These are phyloP conservation scores for Cystobasidium pallidum DNA, from an alignment of 1,284 basidiomycete species.

Conservation along the genomic window DNA sequence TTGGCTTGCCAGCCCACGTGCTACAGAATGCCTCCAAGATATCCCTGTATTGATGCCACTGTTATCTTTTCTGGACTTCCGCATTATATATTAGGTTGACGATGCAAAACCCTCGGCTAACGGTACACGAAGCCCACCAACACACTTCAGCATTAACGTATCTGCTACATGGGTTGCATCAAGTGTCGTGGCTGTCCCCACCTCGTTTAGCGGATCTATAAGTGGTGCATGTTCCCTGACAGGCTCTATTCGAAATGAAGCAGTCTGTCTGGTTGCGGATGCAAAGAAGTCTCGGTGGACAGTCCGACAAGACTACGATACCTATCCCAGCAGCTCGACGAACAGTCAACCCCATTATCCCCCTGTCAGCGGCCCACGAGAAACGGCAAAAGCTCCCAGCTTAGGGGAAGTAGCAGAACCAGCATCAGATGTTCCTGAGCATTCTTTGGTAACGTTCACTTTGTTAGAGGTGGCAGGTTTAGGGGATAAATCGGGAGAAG, in stretches of 20 bases:
- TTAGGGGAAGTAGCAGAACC: neutral
- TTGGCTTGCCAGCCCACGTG: neutral
- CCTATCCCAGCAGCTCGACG: neutral
- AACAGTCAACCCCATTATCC: slow-evolving; percentile 1
- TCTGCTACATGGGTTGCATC: neutral
- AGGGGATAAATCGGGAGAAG: neutral
- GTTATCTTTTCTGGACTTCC: no score
- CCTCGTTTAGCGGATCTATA: slow-evolving; percentile 21
- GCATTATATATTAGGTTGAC: neutral
- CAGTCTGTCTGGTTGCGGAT: slow-evolving; percentile 24
- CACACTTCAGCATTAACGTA: slow-evolving; percentile 11
- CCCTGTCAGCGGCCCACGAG: neutral
- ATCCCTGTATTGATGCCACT: no score
- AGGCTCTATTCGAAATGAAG: slow-evolving; percentile 14
- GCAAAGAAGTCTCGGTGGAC: slow-evolving; percentile 28
- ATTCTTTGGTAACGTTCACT: neutral
- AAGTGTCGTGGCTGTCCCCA: neutral
- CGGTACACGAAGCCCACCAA: neutral
- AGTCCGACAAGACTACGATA: slow-evolving; percentile 12
- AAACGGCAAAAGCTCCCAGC: neutral
- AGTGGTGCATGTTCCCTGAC: slow-evolving; percentile 22
- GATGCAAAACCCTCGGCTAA: neutral
- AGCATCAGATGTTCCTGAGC: neutral
- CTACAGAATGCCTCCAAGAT: neutral
- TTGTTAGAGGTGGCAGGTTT: neutral